Conservation (phyloP, 306 rosid genomes). For the Begonia masoniana region DNA sequence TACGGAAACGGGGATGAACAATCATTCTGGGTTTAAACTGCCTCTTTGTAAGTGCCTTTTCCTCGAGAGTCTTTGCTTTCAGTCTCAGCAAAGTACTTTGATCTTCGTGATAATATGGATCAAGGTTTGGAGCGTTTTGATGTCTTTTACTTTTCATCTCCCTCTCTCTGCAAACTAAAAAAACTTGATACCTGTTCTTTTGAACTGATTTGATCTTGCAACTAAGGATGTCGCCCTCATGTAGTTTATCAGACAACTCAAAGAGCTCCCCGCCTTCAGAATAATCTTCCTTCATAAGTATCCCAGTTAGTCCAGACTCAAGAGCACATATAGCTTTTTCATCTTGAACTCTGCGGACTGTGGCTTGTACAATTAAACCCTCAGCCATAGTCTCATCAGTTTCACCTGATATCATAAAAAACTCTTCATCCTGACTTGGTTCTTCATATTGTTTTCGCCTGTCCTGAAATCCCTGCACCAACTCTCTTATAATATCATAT, state of each 20-base stretch:
- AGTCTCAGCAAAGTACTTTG: constrained; percentile 59
- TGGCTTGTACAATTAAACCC: constrained; percentile 86
- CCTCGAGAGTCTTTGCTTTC: constrained; percentile 76
- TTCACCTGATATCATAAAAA: constrained; percentile 94
- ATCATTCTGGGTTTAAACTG: constrained; percentile 97
- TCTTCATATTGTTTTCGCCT: constrained; percentile 98
- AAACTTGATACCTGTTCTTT: constrained; percentile 87
- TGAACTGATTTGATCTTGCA: constrained; percentile 95
- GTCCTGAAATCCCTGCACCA: constrained; percentile 90
- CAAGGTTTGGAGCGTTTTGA: constrained; percentile 37
- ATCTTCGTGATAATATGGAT: constrained; percentile 75
- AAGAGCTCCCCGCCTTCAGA: constrained; percentile 77
- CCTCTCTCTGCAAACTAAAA: constrained; percentile 76
- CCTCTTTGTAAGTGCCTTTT: constrained; percentile 81
- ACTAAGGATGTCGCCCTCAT: constrained; percentile 76
- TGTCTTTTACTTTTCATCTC: constrained; percentile 76
- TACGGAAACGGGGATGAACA: constrained; percentile 96
- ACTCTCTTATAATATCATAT: constrained; percentile 69
- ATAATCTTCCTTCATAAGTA: constrained; percentile 87
- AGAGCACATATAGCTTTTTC: constrained; percentile 80
- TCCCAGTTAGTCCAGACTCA: constrained; percentile 97
- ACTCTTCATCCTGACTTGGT: constrained; percentile 91
- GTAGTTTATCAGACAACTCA: constrained; percentile 77
- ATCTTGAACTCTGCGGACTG: constrained; percentile 72
- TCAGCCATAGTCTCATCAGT: constrained; percentile 87